A percentile compares a stretch with the other conserved stretches of the same genome.
Evolutionary conservation across 2,329 filamentous ascomycete species (phyloP).

Genomic region (Pyrenophora teres): DNA sequence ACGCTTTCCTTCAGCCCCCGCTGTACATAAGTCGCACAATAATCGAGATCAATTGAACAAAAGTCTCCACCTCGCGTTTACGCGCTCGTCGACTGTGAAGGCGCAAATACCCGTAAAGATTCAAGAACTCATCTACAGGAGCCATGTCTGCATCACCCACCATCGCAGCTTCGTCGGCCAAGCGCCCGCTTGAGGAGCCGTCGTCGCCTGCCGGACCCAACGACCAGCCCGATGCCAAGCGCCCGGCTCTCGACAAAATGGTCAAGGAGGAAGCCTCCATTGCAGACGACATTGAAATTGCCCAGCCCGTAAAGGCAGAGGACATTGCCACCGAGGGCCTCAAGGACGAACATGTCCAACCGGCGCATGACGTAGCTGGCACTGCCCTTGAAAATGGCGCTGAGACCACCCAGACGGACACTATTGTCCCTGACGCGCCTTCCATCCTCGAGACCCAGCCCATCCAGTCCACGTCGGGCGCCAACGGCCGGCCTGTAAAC

Average conservation of each 20-base stretch:
- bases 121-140: slow-evolving; percentile 35
- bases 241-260: slow-evolving; percentile 92
- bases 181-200: slow-evolving; percentile 95
- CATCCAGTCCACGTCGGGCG: slow-evolving; percentile 61
- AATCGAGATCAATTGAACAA: slow-evolving; percentile 49
- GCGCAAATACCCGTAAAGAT: slow-evolving; percentile 19
- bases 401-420: slow-evolving; percentile 71
- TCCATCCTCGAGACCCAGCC: slow-evolving; percentile 59
- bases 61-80: slow-evolving; percentile 35
- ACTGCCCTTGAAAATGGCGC: slow-evolving; percentile 51
- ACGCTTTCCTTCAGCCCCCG: slow-evolving; percentile 87
- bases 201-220: slow-evolving; percentile 90
- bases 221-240: slow-evolving; percentile 96
- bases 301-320: slow-evolving; percentile 44
- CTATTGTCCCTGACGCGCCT: slow-evolving; percentile 67
- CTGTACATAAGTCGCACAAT: slow-evolving; percentile 61
- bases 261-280: slow-evolving; percentile 64
- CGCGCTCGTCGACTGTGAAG: slow-evolving; percentile 41
- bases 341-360: slow-evolving; percentile 33
- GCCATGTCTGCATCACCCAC: slow-evolving; percentile 55
- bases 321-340: slow-evolving; percentile 41
- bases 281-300: slow-evolving; percentile 56
- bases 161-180: slow-evolving; percentile 67
- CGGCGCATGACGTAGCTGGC: slow-evolving; percentile 29
- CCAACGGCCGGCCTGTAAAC: slow-evolving; percentile 56